Evolutionary conservation across 768 basidiomycete genomes (phyloP), one percentile per base, ranked within the genome.

Genomic region (Xerocomellus chrysenteron): DNA sequence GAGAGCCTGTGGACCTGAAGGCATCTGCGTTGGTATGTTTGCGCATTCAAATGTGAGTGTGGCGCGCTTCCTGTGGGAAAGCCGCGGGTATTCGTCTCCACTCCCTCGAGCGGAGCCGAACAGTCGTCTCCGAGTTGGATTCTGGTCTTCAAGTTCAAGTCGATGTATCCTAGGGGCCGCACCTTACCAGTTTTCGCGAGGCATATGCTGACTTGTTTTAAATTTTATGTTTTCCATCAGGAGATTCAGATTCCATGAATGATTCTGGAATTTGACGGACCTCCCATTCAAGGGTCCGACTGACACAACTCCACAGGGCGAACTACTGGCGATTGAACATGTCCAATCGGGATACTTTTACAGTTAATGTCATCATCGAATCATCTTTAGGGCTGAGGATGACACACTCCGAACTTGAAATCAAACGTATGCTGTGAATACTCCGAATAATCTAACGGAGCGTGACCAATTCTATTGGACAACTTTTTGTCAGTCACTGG

Each of bases 381-480:
- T 26, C 35, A 7, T 33, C 42, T 8, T 43, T 24, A 43, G 11
- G n/a, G 19, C 16, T 14, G 19, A 19, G 13, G 8, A 37, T 41
- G 39, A 39, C 11, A 39, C 11, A 39, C 21, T 8, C 37, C 2
- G 32, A 30, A 10, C 17, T 56, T 39, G 21, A 42, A 42, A 48
- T 48, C 19, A 35, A 47, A 26, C 45, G 21, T 19, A 5, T 39
- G 10, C 3, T 39, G 35, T 41, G 26, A 21, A 35, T 30, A 46
- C 21, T 44, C 41, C 12, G 4, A 50, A n/a, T 26, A 26, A 48
- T 55, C 51, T 68, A 83, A 54, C 80, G 81, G 36, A 84, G 66
- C 0, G 82, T 84, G 54, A 86, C 84, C 51, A 86, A 67, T 69
- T 85, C 84, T 85, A 60, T 44, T 11, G 61, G 21, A 49, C 52